A percentile compares a stretch with the other conserved stretches of the same genome.
phyloP scores from a whole-genome alignment of 2,329 filamentous ascomycete species.

The Fusarium phyllophilum region DNA sequence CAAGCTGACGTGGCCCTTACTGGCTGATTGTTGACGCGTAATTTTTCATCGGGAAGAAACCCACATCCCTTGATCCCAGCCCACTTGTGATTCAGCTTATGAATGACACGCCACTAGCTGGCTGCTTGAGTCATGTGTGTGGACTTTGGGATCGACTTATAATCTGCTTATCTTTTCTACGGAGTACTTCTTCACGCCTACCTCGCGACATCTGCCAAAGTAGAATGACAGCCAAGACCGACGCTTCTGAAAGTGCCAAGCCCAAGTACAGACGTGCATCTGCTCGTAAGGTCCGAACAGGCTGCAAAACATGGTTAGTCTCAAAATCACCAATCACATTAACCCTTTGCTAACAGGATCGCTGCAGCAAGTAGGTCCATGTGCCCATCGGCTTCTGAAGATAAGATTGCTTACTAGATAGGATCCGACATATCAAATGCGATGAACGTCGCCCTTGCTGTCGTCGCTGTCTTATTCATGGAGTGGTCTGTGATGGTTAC shows the following conservation, averaged over 20 bases:
- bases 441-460: background rate
- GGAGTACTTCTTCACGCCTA: background rate
- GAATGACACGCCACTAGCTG: background rate
- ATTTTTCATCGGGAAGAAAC: background rate
- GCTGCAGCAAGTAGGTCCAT: background rate
- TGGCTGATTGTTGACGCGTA: background rate
- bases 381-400: background rate
- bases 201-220: background rate
- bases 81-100: background rate
- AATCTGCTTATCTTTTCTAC: background rate
- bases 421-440: background rate
- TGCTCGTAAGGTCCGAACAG: background rate
- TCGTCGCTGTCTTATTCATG: background rate
- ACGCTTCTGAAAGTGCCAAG: background rate
- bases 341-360: background rate
- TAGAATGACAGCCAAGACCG: background rate
- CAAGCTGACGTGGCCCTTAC: background rate
- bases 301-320: background rate
- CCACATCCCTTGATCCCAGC: background rate
- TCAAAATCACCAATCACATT: background rate
- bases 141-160: background rate
- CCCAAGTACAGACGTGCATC: background rate
- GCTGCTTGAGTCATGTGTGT: background rate
- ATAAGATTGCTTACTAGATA: background rate
- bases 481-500: background rate